Evolutionary conservation across 2,329 filamentous ascomycete species (phyloP).

Genomic region (Verticillium alfalfae): DNA sequence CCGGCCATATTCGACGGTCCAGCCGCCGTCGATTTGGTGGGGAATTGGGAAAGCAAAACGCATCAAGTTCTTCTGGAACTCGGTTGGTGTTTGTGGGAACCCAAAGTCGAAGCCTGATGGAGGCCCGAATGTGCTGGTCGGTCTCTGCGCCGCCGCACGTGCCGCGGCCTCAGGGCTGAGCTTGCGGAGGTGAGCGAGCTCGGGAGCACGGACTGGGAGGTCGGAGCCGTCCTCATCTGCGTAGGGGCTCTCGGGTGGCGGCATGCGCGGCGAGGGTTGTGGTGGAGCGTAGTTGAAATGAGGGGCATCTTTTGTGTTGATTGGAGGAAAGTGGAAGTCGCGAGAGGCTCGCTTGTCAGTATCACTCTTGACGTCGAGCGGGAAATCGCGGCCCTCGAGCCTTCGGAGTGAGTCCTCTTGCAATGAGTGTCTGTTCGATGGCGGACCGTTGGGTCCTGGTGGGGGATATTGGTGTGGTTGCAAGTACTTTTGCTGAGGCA

Average conservation of each 20-base stretch:
- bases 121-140: constrained; percentile 53
- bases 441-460: constrained; percentile 13
- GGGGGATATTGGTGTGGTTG: constrained; percentile 37
- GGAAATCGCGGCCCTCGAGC: constrained; percentile 42
- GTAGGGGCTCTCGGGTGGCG: constrained; percentile 10
- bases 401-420: constrained; percentile 42
- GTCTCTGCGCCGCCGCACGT: constrained; percentile 26
- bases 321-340: constrained; percentile 55
- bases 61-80: constrained; percentile 86
- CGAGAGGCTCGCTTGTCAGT: constrained; percentile 22
- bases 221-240: constrained; percentile 13
- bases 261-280: constrained; percentile 30
- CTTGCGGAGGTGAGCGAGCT: constrained; percentile 53
- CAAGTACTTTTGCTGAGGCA: constrained; percentile 64
- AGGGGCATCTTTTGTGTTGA: constrained; percentile 42
- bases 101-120: constrained; percentile 69
- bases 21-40: constrained; percentile 68
- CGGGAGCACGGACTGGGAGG: constrained; percentile 37
- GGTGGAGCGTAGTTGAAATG: constrained; percentile 56
- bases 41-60: constrained; percentile 78
- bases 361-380: constrained; percentile 32
- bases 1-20: constrained; percentile 88
- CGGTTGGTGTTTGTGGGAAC: constrained; percentile 77
- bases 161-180: constrained; percentile 19
- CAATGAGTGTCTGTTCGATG: constrained; percentile 21